Evolutionary conservation across 2,329 filamentous ascomycete species (phyloP), one percentile per base, ranked within the genome.

Genomic region (Escovopsis weberi): DNA sequence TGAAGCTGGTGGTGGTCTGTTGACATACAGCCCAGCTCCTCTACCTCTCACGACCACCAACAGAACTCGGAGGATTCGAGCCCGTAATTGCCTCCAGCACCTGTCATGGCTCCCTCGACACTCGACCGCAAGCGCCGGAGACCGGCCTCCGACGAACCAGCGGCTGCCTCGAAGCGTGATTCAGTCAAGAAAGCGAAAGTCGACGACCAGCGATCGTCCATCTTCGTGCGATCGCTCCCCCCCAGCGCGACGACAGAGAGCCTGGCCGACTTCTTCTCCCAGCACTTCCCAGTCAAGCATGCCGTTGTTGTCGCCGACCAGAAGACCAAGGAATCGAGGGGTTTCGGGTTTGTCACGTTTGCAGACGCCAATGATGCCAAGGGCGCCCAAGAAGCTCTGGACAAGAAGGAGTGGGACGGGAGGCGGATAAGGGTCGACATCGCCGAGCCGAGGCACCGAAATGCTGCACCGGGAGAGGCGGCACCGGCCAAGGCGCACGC

Each of bases 291-390:
- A 7, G 77, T 98, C 58, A 96, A 95, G 63, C 89, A 96, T 62
- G 89, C 91, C 41, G 85, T 83, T n/a, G 87, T 94, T 4, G 87
- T 98, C 34, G 66, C 82, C 44, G 89, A 98, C 59, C 78, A 83
- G 12, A 71, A 79, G 50, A 94, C 88, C 2, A 94, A 94, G 57
- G 69, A 80, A 52, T 95, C 86, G 12, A 82, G 85, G 57, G 89
- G 91, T 15, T 98, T 87, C 61, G 91, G 91, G 42, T 98, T 98
- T 62, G 89, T 98, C 44, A 96, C 91, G 2, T 91, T 98, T 55
- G 85, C 88, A 53, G 91, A 98, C 58, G 75, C 83, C 28, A 88
- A 95, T 50, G 91, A 98, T 67, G 88, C 89, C 11, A 68, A 80
- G 50, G 75, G 80, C 49, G 93, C 91, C 15, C 75, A 84, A 57